Conservation (phyloP, 2,329 filamentous ascomycete genomes). For the Talaromyces islandicus region DNA sequence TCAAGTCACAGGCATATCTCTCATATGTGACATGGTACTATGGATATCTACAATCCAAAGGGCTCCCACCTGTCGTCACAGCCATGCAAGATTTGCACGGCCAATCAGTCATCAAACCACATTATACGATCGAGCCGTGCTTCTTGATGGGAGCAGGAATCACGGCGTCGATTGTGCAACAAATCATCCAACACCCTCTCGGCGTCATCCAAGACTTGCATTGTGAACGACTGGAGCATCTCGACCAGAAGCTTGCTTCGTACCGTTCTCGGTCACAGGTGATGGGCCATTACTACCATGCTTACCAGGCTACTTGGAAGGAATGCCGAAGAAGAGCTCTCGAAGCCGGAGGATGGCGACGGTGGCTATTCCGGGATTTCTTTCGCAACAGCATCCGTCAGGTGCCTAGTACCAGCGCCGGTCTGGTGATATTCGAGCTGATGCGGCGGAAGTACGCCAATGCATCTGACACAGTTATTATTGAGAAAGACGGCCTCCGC, state of each 20-base stretch:
- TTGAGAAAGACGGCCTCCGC: constrained; percentile 55
- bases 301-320: constrained; percentile 55
- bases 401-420: constrained; percentile 59
- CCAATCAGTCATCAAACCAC: constrained; percentile 47
- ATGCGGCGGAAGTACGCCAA: constrained; percentile 56
- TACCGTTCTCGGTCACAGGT: constrained; percentile 37
- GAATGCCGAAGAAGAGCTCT: constrained; percentile 48
- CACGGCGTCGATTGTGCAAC: constrained; percentile 53
- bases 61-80: constrained; percentile 9
- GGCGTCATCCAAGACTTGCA: constrained; percentile 56
- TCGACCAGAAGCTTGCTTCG: constrained; percentile 49
- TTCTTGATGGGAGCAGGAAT: constrained; percentile 57
- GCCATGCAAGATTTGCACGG: constrained; percentile 1
- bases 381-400: constrained; percentile 52
- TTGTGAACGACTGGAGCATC: constrained; percentile 53
- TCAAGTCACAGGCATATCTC: constrained; percentile 60
- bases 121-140: constrained; percentile 57
- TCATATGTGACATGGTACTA: constrained; percentile 56
- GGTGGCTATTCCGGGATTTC: constrained; percentile 55
- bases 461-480: constrained; percentile 47
- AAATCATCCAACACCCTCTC: constrained; percentile 54
- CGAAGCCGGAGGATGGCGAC: constrained; percentile 48
- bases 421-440: constrained; percentile 60
- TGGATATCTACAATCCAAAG: constrained; percentile 30
- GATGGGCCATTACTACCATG: constrained; percentile 52